phyloP scores from a whole-genome alignment of 2,329 filamentous ascomycete genomes.

The Nothophoma quercina region DNA sequence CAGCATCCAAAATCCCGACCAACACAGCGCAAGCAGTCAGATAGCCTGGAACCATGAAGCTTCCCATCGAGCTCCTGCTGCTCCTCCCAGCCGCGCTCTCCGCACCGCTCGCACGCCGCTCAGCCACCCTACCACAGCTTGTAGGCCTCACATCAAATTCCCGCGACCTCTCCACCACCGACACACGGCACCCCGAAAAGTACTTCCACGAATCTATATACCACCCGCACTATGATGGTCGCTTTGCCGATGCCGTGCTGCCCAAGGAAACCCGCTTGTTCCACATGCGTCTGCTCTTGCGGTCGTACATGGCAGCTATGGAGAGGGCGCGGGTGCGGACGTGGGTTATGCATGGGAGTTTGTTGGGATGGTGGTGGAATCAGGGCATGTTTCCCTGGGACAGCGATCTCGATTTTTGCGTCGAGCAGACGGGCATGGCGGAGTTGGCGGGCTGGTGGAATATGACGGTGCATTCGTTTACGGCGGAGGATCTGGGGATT shows the following conservation, averaged over 20 bases:
- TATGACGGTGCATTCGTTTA: constrained; percentile 63
- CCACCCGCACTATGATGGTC: constrained; percentile 64
- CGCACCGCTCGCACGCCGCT: background rate
- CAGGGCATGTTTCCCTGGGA: constrained; percentile 68
- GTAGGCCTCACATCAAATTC: constrained; percentile 14
- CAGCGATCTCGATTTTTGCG: constrained; percentile 66
- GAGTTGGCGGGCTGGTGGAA: constrained; percentile 67
- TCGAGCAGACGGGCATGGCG: constrained; percentile 62
- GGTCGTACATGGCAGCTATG: constrained; percentile 66
- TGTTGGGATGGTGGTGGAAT: constrained; percentile 71
- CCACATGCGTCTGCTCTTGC: constrained; percentile 61
- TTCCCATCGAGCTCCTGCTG: constrained; percentile 12
- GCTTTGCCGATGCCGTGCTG: constrained; percentile 59
- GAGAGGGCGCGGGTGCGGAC: constrained; percentile 64
- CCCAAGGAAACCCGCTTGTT: constrained; percentile 56
- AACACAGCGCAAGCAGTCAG: background rate
- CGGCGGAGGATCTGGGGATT: constrained; percentile 23
- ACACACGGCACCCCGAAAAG: constrained; percentile 27
- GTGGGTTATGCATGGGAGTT: constrained; percentile 69
- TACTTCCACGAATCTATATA: constrained; percentile 54
- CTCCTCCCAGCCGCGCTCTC: background rate
- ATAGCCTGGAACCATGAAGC: background rate
- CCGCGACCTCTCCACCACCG: constrained; percentile 28
- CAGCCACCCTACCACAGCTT: constrained; percentile 12
- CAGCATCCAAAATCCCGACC: background rate